Conservation (phyloP, 2,329 filamentous ascomycete genomes). For the Cladophialophora carrionii region DNA sequence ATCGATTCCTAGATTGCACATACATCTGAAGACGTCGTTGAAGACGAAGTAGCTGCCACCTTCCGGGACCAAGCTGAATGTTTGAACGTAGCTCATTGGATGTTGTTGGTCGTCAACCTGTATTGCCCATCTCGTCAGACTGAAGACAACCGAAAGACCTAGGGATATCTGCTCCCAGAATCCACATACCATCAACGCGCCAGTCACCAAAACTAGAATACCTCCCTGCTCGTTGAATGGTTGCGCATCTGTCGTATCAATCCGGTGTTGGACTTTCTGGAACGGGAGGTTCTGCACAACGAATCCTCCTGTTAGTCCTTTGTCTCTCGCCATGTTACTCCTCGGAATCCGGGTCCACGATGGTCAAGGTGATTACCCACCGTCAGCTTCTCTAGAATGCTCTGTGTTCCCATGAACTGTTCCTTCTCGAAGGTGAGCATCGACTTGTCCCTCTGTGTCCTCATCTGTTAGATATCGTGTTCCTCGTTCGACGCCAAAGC, state of each 20-base stretch:
- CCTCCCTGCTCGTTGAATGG: conserved; percentile 66
- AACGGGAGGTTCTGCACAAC: conserved; percentile 71
- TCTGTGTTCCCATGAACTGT: conserved; percentile 64
- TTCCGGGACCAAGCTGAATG: conserved; percentile 80
- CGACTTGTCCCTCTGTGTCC: conserved; percentile 71
- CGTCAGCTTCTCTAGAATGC: conserved; percentile 78
- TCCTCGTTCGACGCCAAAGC: conserved; percentile 14
- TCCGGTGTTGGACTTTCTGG: conserved; percentile 75
- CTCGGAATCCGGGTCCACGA: not conserved
- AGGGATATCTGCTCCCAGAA: not conserved
- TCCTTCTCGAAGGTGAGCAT: conserved; percentile 91
- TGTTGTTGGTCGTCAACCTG: conserved; percentile 83
- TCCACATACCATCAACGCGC: conserved; percentile 76
- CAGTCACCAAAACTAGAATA: conserved; percentile 86
- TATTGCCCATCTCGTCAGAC: conserved; percentile 1
- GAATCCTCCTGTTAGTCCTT: conserved; percentile 8
- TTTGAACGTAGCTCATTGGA: conserved; percentile 88
- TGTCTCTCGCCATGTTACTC: conserved; percentile 2
- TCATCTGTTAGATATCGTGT: conserved; percentile 15
- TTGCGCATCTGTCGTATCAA: conserved; percentile 80
- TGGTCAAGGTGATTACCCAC: conserved; percentile 56
- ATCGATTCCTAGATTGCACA: conserved; percentile 5
- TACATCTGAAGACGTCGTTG: conserved; percentile 77
- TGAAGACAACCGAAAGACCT: not conserved
- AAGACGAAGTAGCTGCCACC: conserved; percentile 78